Percentiles rank a stretch among this genome's conserved stretches.
These are phyloP conservation scores for Ilex paraguariensis DNA, from an alignment of 305 asterid species.

Conservation along the genomic window DNA sequence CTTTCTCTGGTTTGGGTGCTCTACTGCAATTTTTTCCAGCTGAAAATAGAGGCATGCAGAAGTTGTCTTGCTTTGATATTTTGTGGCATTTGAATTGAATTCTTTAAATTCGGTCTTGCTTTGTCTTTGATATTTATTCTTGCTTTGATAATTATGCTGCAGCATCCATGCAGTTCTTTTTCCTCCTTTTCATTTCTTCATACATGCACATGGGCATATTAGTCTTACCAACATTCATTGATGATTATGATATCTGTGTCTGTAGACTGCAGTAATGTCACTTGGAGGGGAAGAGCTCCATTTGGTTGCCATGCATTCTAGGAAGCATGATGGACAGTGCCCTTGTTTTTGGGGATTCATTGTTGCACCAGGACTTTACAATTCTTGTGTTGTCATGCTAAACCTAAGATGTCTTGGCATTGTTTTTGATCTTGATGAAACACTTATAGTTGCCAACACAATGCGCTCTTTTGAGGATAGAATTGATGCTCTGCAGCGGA, in stretches of 20 bases:
- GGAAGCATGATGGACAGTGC: conserved; percentile 51
- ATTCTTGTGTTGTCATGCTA: conserved; percentile 85
- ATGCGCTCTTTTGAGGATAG: conserved; percentile 95
- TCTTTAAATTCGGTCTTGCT: not conserved
- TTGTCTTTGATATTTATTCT: conserved; percentile 8
- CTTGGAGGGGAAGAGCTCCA: conserved; percentile 74
- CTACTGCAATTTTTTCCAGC: not conserved
- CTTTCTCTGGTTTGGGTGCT: not conserved
- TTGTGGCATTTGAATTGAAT: conserved; percentile 6
- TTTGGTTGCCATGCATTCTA: conserved; percentile 92
- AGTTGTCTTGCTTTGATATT: not conserved
- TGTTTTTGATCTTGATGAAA: conserved; percentile 97
- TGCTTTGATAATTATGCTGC: no score
- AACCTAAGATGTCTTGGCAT: conserved; percentile 96
- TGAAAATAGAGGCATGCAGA: not conserved
- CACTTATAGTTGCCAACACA: conserved; percentile 92
- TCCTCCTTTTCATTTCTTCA: no score
- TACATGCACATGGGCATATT: not conserved
- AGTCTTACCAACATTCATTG: conserved; percentile 11
- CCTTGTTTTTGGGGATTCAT: conserved; percentile 93
- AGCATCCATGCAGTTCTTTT: no score
- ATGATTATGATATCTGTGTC: conserved; percentile 13
- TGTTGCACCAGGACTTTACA: conserved; percentile 63
- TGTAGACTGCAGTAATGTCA: conserved; percentile 80
- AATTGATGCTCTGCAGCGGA: conserved; percentile 81